These are phyloP conservation scores for Suillus brevipes DNA, from an alignment of 768 basidiomycete species.

Conservation along the genomic window DNA sequence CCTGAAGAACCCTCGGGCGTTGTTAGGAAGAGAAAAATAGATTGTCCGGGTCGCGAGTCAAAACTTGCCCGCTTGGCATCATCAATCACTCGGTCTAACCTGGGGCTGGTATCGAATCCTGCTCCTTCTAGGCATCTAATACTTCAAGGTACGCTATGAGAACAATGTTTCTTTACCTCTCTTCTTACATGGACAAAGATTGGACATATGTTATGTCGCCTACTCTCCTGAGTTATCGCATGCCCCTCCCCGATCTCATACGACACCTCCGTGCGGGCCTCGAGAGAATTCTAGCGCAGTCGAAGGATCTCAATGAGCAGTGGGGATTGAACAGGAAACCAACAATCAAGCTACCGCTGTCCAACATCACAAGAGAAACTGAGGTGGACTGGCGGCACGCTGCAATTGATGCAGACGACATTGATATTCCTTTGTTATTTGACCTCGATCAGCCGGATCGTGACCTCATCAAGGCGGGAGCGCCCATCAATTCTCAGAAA, in stretches of 20 bases:
- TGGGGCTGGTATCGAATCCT: background rate
- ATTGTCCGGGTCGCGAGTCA: background rate
- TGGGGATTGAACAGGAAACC: background rate
- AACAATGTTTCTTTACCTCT: too few species aligned
- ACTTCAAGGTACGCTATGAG: slow-evolving; percentile 19
- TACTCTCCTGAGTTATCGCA: slow-evolving; percentile 23
- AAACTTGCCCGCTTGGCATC: background rate
- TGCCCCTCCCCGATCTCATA: slow-evolving; percentile 25
- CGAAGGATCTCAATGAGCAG: background rate
- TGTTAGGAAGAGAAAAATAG: background rate
- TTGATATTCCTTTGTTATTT: background rate
- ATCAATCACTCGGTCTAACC: background rate
- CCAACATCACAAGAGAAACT: background rate
- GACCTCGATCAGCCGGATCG: background rate
- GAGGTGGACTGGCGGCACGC: background rate
- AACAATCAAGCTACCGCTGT: background rate
- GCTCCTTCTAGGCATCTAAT: slow-evolving; percentile 6
- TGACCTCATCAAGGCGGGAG: background rate
- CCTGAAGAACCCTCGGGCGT: background rate
- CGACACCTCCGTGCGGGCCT: slow-evolving; percentile 23
- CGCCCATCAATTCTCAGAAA: background rate
- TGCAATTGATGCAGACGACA: background rate
- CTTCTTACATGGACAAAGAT: slow-evolving; percentile 14
- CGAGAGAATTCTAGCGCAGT: slow-evolving; percentile 11
- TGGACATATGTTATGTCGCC: slow-evolving; percentile 33